Percentiles rank a stretch among this genome's conserved stretches.
These are phyloP conservation scores for Monilinia polystroma DNA, from an alignment of 2,329 filamentous ascomycete genomes.

Conservation along the genomic window DNA sequence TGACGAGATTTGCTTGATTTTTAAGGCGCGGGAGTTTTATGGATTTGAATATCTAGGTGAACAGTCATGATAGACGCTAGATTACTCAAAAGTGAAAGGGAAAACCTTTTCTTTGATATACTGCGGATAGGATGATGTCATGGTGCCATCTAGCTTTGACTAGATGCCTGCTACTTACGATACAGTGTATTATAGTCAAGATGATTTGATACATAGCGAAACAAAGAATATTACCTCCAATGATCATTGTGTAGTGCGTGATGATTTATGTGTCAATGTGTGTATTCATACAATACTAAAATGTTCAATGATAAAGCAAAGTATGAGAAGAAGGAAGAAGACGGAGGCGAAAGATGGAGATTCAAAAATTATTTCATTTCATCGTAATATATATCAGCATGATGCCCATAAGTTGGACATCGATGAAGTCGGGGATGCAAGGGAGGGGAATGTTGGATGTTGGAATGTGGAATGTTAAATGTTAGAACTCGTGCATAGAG, in stretches of 20 bases:
- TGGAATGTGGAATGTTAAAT: too few species aligned
- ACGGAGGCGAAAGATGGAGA: too few species aligned
- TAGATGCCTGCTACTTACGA: neutral
- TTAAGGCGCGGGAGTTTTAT: slow-evolving; percentile 7
- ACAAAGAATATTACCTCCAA: neutral
- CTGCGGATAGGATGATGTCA: neutral
- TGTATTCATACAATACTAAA: too few species aligned
- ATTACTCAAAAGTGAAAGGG: neutral
- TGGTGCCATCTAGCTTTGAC: neutral
- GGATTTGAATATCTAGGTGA: neutral
- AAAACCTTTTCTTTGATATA: neutral
- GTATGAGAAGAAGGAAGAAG: too few species aligned
- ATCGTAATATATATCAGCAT: too few species aligned
- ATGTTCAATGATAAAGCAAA: too few species aligned
- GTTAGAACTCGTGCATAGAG: too few species aligned
- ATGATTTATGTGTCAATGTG: too few species aligned
- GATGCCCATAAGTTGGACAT: too few species aligned
- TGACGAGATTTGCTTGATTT: slow-evolving; percentile 11
- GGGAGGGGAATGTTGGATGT: too few species aligned
- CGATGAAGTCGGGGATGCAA: too few species aligned
- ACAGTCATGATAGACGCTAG: neutral
- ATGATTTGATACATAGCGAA: slow-evolving; percentile 2
- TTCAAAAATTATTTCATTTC: too few species aligned
- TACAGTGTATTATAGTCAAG: neutral
- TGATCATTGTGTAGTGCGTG: neutral